Evolutionary conservation across 1,284 basidiomycete species (phyloP).

Genomic region (Moniliella sp.): DNA sequence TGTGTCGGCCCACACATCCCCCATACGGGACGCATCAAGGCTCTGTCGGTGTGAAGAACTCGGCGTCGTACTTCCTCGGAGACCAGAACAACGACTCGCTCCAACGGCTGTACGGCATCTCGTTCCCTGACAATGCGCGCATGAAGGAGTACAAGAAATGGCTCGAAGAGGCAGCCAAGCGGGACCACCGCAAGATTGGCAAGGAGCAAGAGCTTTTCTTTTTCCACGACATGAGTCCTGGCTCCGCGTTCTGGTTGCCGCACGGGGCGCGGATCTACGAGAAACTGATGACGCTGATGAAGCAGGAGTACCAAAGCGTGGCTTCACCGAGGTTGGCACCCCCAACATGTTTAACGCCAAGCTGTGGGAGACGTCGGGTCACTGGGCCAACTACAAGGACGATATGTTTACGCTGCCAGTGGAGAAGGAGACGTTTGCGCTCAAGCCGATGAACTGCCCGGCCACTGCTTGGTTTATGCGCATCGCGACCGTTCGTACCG

Average conservation of each 20-base stretch:
- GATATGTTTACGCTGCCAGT: conserved; percentile 87
- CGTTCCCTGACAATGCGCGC: conserved; percentile 94
- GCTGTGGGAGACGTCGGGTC: conserved; percentile 93
- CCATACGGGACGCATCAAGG: conserved; percentile 91
- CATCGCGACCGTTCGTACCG: conserved; percentile 79
- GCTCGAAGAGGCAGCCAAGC: conserved; percentile 82
- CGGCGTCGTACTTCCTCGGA: conserved; percentile 92
- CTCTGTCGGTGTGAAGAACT: conserved; percentile 45
- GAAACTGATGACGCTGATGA: conserved; percentile 58
- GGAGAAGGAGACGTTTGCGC: conserved; percentile 54
- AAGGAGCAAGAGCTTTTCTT: conserved; percentile 75
- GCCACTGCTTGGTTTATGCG: conserved; percentile 88
- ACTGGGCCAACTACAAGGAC: conserved; percentile 71
- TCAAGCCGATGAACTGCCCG: conserved; percentile 94
- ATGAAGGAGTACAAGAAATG: conserved; percentile 86
- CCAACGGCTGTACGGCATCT: conserved; percentile 92
- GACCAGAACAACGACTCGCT: conserved; percentile 81
- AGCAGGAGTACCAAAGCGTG: conserved; percentile 38
- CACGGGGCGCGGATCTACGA: conserved; percentile 95
- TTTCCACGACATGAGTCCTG: conserved; percentile 88
- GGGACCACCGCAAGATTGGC: conserved; percentile 64
- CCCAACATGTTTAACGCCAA: conserved; percentile 95
- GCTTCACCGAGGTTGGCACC: conserved; percentile 51
- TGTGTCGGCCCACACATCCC: conserved; percentile 93
- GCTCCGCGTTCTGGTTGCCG: conserved; percentile 86